Base-by-base conservation (phyloP, 345 rosid species). In the Bruguiera parviflora region DNA sequence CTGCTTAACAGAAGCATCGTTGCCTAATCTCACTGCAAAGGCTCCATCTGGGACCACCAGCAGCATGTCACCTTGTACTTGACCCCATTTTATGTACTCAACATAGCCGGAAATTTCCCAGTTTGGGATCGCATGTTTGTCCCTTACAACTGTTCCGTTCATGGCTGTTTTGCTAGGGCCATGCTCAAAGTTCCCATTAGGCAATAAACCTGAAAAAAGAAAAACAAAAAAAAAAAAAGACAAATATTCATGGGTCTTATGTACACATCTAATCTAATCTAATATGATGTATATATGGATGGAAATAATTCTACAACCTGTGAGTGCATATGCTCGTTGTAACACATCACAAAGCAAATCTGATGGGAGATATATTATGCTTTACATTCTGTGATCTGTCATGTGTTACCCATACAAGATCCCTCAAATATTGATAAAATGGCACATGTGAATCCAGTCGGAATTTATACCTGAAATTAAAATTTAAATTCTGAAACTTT, bases 31-130 rank as follows among this genome's bases (percentile, higher is more conserved):
- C 0, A 94, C 84, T 0, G 98, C 97, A 0, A 66, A 82, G 18
- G 67, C 69, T 52, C 98, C 98, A 20, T 73, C 82, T 0, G 98
- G 98, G 1, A 94, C 98, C 5, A 88, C 77, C 1, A 94, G 84
- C 47, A 94, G 47, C 98, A 94, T 91, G 73, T 94, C 96, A 0
- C 87, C 92, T 80, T 94, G 97, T 70, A 84, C 88, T 8, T 94
- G 96, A 9, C 97, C 98, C 6, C 92, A 87, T 73, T 84, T 83
- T 16, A 91, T 89, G 90, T 85, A 94, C 87, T 94, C 97, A 0
- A 89, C 92, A 55, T 56, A 81, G 65, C 98, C 98, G 0, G 93
- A 79, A 18, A 85, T 78, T 66, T 81, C 85, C 96, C 98, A 89
- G 37, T 72, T 58, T 0, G 97, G 95, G 21, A 91, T 82, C 4